Conservation (phyloP, 331 rosid species). For the Malus hybrid region DNA sequence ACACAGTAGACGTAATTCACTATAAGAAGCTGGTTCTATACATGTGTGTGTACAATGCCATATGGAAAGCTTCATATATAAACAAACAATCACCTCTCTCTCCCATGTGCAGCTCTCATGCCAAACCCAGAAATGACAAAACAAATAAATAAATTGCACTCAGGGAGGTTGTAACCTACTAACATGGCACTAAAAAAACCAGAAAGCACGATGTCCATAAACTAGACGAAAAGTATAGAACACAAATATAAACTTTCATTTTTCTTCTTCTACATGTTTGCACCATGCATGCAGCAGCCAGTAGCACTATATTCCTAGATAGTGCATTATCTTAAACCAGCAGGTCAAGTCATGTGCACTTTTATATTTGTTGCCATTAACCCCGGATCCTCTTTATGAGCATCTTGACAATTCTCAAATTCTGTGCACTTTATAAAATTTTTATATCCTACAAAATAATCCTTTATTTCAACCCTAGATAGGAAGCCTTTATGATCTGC, state of each 20-base stretch:
- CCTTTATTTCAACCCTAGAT: background rate
- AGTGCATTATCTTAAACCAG: background rate
- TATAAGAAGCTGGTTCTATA: too few species aligned
- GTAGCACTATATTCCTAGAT: background rate
- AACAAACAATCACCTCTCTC: background rate
- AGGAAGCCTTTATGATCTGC: slow-evolving; percentile 11
- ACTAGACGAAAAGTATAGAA: background rate
- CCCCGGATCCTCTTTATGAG: too few species aligned
- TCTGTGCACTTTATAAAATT: background rate
- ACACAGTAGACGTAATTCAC: too few species aligned
- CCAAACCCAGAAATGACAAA: slow-evolving; percentile 6
- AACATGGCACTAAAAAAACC: slow-evolving; percentile 9
- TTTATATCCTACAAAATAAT: background rate
- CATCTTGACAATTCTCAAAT: too few species aligned
- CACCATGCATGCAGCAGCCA: background rate
- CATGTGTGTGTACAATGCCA: too few species aligned
- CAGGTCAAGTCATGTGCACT: background rate
- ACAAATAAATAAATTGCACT: background rate
- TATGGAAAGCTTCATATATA: too few species aligned
- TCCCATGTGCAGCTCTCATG: slow-evolving; percentile 12
- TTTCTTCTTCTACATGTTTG: background rate
- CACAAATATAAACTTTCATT: background rate
- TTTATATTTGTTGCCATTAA: too few species aligned
- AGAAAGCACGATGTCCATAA: background rate
- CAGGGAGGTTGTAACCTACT: background rate